Base-by-base conservation (phyloP, 2,329 filamentous ascomycete genomes). In the Penicillium sp. region DNA sequence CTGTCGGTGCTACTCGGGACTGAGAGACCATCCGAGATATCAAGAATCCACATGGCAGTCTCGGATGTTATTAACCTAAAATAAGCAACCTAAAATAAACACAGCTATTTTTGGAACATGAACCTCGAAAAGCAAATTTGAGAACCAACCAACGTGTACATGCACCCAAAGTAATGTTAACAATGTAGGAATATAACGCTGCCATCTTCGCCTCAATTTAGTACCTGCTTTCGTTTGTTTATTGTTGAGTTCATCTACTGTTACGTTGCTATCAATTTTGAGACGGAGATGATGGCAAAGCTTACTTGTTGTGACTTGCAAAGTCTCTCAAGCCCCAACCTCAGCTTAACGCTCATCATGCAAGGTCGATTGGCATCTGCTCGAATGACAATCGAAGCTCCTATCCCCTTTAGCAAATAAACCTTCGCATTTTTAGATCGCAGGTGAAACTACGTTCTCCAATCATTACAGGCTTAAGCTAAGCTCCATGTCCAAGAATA, bases 401-500 rank as follows among this genome's bases (percentile, higher is more conserved):
- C 9, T 19, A 9, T 7, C n/a, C 40, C 40, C 40, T 42, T 6
- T 19, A 19, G 40, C 13, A n/a, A n/a, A 7, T 22, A 22, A 42
- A 40, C 15, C 37, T 40, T 40, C 37, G 15, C 15, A 7, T 40
- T n/a, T n/a, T n/a, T 40, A 7, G 40, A 2, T 42, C 8, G 4
- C 35, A n/a, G 40, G 40, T 19, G 9, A 42, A 22, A 19, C n/a
- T 42, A 9, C n/a, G 6, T 42, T 42, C 40, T 42, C 40, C 17
- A 42, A n/a, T 19, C 40, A 19, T 42, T 42, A 42, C 40, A 19
- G 40, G 40, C 10, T n/a, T 4, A 42, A 19, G n/a, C 40, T 42
- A 42, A 42, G 40, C n/a, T 42, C 40, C n/a, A 42, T 22, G n/a
- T 42, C 40, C 40, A 42, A 42, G 40, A 42, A 42, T 42, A 42